Percentiles rank a stretch among this genome's conserved stretches.
These are phyloP conservation scores for Neotropicomus parvogracilis DNA, from an alignment of 1,284 basidiomycete species.

Conservation along the genomic window DNA sequence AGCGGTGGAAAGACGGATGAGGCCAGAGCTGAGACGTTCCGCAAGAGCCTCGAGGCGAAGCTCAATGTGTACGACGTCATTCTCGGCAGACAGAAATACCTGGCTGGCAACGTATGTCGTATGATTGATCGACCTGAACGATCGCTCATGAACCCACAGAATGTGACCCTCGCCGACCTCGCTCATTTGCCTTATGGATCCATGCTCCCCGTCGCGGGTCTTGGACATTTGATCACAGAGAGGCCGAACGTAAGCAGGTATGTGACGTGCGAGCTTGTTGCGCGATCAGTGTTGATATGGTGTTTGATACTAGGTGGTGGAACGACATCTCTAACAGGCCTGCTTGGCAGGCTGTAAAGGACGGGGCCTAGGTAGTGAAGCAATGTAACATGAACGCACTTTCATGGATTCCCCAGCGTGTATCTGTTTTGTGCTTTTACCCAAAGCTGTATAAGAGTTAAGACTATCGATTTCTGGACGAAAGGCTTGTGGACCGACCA, in stretches of 20 bases:
- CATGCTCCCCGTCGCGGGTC: background rate
- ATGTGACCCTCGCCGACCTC: slow-evolving; percentile 49
- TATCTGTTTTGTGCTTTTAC: no score
- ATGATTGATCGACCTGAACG: background rate
- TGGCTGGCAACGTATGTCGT: slow-evolving; percentile 45
- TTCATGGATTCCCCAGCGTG: no score
- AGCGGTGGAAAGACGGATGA: slow-evolving; percentile 23
- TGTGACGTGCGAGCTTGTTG: background rate
- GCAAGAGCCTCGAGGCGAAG: slow-evolving; percentile 30
- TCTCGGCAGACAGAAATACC: slow-evolving; percentile 44
- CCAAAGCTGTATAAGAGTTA: no score
- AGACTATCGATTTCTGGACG: no score
- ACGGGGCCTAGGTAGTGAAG: slow-evolving; percentile 5
- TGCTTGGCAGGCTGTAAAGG: slow-evolving; percentile 28
- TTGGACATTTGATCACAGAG: slow-evolving; percentile 11
- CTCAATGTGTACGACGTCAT: slow-evolving; percentile 46
- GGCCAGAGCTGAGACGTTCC: slow-evolving; percentile 23
- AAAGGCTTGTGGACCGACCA: no score
- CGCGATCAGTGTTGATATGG: slow-evolving; percentile 4
- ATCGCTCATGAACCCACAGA: slow-evolving; percentile 28
- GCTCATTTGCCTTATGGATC: slow-evolving; percentile 49
- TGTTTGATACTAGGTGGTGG: slow-evolving; percentile 29
- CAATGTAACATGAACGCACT: background rate
- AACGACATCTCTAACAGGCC: slow-evolving; percentile 23
- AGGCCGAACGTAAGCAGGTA: slow-evolving; percentile 28